These are phyloP conservation scores for Cucurbita moschata DNA, from an alignment of 306 rosid species.

Conservation along the genomic window DNA sequence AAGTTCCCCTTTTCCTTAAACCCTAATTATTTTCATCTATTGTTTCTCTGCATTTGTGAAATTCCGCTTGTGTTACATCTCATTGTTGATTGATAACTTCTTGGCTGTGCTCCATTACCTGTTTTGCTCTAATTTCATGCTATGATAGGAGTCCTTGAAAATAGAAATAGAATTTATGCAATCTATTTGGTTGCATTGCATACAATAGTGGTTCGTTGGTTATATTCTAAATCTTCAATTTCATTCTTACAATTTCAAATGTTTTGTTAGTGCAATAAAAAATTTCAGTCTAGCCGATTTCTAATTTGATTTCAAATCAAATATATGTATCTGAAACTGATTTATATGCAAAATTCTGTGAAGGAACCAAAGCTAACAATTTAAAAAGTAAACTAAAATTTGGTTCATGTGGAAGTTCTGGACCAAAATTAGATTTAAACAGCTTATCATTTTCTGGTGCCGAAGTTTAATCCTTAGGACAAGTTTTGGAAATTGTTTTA, in stretches of 20 bases:
- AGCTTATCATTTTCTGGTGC: neutral
- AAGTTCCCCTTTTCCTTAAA: slow-evolving; percentile 1
- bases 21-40: neutral
- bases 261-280: neutral
- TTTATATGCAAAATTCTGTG: neutral
- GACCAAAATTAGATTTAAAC: neutral
- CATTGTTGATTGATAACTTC: neutral
- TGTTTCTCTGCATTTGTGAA: neutral
- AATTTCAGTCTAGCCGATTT: neutral
- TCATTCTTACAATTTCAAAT: neutral
- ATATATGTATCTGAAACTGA: neutral
- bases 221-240: neutral
- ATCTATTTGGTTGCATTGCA: neutral
- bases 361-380: neutral
- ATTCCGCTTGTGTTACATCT: neutral
- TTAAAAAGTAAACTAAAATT: neutral
- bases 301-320: neutral
- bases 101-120: too few species aligned
- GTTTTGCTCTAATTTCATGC: neutral
- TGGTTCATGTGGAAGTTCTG: neutral
- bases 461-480: neutral
- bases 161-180: neutral
- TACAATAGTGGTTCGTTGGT: neutral
- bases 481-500: neutral
- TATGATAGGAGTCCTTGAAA: neutral